A percentile compares a stretch with the other conserved stretches of the same genome.
Conservation (phyloP, 352 stramenopile genomes). For the Sclerospora graminicola region DNA sequence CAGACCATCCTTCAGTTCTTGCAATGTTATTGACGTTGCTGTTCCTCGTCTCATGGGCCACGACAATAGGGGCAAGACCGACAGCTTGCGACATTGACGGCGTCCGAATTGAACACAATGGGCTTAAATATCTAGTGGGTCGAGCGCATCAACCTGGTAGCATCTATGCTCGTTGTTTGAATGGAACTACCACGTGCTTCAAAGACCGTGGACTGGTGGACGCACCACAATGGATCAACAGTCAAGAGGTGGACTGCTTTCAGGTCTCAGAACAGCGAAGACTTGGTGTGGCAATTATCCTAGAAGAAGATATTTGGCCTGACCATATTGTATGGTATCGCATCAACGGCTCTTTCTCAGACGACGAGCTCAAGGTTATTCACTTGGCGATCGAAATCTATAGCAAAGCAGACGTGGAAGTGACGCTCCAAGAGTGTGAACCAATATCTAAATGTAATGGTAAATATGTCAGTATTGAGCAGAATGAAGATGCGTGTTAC, state of each 20-base stretch:
- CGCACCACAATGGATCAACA: conserved; percentile 33
- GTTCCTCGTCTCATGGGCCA: conserved; percentile 5
- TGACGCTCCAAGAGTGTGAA: conserved; percentile 58
- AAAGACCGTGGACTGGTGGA: conserved; percentile 57
- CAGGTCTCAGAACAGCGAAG: conserved; percentile 17
- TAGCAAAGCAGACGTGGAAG: conserved; percentile 43
- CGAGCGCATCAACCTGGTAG: conserved; percentile 31
- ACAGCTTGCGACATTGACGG: conserved; percentile 34
- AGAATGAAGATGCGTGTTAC: conserved; percentile 64
- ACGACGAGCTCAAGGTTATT: conserved; percentile 37
- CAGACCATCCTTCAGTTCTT: conserved; percentile 12
- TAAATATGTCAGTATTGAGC: conserved; percentile 62
- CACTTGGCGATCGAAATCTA: conserved; percentile 44
- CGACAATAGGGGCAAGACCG: conserved; percentile 3
- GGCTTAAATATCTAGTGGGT: conserved; percentile 43
- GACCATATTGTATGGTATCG: conserved; percentile 61
- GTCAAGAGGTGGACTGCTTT: conserved; percentile 26
- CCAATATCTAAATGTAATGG: conserved; percentile 40
- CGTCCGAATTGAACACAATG: conserved; percentile 28
- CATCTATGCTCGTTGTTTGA: conserved; percentile 40
- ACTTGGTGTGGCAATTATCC: conserved; percentile 45
- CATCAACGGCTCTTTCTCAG: conserved; percentile 41
- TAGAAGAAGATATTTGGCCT: conserved; percentile 56
- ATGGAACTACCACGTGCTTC: conserved; percentile 38
- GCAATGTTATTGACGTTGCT: conserved; percentile 4